phyloP scores from a whole-genome alignment of 225 moss, liverwort and hornwort species.

The Polytrichum formosum region DNA sequence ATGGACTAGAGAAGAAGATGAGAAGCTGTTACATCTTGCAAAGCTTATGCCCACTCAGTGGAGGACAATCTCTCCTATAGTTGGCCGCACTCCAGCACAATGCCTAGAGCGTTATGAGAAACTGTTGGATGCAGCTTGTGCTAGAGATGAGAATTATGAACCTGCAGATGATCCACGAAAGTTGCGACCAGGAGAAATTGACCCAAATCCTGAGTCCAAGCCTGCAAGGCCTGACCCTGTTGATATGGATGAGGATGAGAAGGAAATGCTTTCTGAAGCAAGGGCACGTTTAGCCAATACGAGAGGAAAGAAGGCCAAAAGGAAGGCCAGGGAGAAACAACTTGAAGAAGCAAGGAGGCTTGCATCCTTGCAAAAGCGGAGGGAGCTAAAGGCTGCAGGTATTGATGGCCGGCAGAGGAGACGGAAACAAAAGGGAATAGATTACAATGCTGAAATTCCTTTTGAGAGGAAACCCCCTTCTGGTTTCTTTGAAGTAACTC shows the following conservation, averaged over 20 bases:
- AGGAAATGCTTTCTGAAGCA: conserved; percentile 94
- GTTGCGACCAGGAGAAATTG: conserved; percentile 90
- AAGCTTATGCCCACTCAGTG: conserved; percentile 96
- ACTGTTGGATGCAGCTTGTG: conserved; percentile 89
- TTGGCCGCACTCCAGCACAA: conserved; percentile 89
- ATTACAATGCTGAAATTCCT: conserved; percentile 92
- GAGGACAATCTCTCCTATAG: conserved; percentile 96
- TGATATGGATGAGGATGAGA: conserved; percentile 98
- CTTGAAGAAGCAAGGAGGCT: conserved; percentile 88
- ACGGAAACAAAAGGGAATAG: conserved; percentile 91
- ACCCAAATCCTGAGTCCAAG: conserved; percentile 92
- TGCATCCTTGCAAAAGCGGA: conserved; percentile 88
- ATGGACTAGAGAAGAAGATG: conserved; percentile 97
- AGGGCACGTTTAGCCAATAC: conserved; percentile 95
- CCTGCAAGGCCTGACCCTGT: conserved; percentile 95
- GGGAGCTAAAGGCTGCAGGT: conserved; percentile 92
- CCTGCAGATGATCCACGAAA: conserved; percentile 93
- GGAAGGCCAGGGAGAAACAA: conserved; percentile 90
- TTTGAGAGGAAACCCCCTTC: conserved; percentile 89
- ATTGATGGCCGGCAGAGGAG: conserved; percentile 88
- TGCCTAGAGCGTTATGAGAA: conserved; percentile 94
- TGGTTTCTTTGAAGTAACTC: conserved; percentile 75
- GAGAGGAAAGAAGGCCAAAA: conserved; percentile 91
- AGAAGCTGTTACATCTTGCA: conserved; percentile 90
- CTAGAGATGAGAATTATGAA: conserved; percentile 91